Evolutionary conservation across 83 land plant genomes (phyloP), one percentile per base, ranked within the genome.

Genomic region (Thuja plicata): DNA sequence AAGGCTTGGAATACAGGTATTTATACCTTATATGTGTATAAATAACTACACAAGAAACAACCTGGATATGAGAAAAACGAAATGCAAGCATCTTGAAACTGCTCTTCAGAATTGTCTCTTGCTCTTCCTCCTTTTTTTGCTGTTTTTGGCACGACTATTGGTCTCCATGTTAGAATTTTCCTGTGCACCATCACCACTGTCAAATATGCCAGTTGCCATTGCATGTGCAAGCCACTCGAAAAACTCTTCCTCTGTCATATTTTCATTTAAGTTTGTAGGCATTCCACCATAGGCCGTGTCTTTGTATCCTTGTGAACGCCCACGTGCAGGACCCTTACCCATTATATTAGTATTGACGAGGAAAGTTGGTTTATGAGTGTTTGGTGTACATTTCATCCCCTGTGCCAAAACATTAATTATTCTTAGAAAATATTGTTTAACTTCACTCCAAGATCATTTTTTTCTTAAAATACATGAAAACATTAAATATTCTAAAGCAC

Each of bases 181-280:
- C n/a, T 66, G 71, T 21, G n/a, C 55, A 38, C 84, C 45, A 41
- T 81, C 84, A 34, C 45, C 40, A 93, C 96, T 86, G 93, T 90
- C 82, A 93, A 95, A 19, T 93, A 84, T 8, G 38, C 96, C 96
- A 46, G 96, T 90, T 19, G 95, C 95, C 74, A 95, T 32, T 15
- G 96, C 96, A 60, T 95, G 92, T 91, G 93, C 94, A 55, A 95
- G 88, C 96, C 96, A 95, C 86, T 91, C 60, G 89, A 93, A 94
- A 78, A 95, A 95, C 78, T 90, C 96, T 71, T 90, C 92, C 86
- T 88, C 90, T 55, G 89, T 87, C 94, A 92, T 92, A 60, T 92
- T 94, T 41, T 93, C 95, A 91, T 93, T 94, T 73, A 95, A 85
- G 46, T 92, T 91, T 93, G 71, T 66, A 66, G 71, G 30, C 71